phyloP scores from a whole-genome alignment of 2,329 filamentous ascomycete species.

The Xylaria sp. region DNA sequence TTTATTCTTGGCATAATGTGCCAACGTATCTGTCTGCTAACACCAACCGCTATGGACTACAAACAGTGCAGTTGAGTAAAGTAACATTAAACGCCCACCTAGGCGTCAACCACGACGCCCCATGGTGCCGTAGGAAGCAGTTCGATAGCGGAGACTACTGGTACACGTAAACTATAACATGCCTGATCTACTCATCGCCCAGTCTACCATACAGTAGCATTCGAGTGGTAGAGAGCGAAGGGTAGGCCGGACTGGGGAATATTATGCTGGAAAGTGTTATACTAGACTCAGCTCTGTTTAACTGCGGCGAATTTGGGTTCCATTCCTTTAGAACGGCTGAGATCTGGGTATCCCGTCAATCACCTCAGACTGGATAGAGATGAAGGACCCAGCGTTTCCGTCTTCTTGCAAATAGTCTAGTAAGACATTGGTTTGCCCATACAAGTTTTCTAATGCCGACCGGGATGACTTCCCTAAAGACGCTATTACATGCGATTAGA shows the following conservation, averaged over 20 bases:
- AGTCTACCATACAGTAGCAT: background rate
- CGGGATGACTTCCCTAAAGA: conserved; percentile 88
- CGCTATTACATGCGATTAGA: conserved; percentile 56
- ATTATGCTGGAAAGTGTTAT: background rate
- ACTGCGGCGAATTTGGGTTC: background rate
- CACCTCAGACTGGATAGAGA: conserved; percentile 65
- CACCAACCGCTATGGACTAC: background rate
- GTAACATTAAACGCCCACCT: background rate
- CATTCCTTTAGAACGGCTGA: conserved; percentile 39
- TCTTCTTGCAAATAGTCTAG: conserved; percentile 82
- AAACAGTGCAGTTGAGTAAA: background rate
- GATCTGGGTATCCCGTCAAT: conserved; percentile 53
- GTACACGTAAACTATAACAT: background rate
- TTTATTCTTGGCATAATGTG: background rate
- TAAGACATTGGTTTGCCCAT: conserved; percentile 83
- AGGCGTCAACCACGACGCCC: background rate
- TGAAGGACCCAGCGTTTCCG: conserved; percentile 81
- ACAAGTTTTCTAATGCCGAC: conserved; percentile 82
- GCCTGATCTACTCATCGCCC: background rate
- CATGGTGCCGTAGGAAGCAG: background rate
- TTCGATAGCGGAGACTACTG: background rate
- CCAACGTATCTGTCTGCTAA: background rate
- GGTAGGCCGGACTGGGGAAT: background rate
- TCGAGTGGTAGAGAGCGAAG: background rate
- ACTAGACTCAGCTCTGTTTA: background rate